Evolutionary conservation across 2,329 filamentous ascomycete genomes (phyloP).

Genomic region (Pestalotiopsis sp.): DNA sequence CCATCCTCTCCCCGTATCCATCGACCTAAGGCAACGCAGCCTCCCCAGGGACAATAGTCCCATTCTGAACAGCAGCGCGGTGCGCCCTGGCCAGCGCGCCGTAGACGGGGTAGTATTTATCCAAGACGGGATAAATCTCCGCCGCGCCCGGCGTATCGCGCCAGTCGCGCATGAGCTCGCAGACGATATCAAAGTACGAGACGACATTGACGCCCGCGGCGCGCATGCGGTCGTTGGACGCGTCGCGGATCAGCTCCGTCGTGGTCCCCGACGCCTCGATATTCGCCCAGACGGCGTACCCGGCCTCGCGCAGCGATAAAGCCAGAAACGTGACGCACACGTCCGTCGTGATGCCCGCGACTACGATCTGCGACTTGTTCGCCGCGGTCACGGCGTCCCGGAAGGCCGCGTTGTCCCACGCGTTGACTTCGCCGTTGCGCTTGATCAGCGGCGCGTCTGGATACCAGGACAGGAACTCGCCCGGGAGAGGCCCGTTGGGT

Average conservation of each 20-base stretch:
- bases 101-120: constrained; percentile 67
- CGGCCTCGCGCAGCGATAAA: constrained; percentile 70
- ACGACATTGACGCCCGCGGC: constrained; percentile 67
- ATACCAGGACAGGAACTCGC: constrained; percentile 70
- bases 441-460: constrained; percentile 68
- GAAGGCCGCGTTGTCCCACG: constrained; percentile 77
- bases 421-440: constrained; percentile 74
- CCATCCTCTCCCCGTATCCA: neutral
- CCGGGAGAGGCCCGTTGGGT: constrained; percentile 72
- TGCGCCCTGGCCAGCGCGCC: constrained; percentile 66
- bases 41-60: constrained; percentile 60
- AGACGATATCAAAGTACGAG: constrained; percentile 64
- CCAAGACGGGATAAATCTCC: constrained; percentile 66
- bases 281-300: constrained; percentile 76
- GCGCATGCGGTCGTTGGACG: constrained; percentile 70
- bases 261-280: constrained; percentile 73
- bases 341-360: constrained; percentile 75
- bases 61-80: constrained; percentile 61
- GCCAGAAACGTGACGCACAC: constrained; percentile 77
- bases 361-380: constrained; percentile 70
- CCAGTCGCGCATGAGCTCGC: constrained; percentile 75
- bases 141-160: constrained; percentile 53
- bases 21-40: constrained; percentile 26
- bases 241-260: constrained; percentile 60
- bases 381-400: constrained; percentile 65